These are phyloP conservation scores for Emericellopsis terricola DNA, from an alignment of 495 filamentous ascomycete species.

Conservation along the genomic window DNA sequence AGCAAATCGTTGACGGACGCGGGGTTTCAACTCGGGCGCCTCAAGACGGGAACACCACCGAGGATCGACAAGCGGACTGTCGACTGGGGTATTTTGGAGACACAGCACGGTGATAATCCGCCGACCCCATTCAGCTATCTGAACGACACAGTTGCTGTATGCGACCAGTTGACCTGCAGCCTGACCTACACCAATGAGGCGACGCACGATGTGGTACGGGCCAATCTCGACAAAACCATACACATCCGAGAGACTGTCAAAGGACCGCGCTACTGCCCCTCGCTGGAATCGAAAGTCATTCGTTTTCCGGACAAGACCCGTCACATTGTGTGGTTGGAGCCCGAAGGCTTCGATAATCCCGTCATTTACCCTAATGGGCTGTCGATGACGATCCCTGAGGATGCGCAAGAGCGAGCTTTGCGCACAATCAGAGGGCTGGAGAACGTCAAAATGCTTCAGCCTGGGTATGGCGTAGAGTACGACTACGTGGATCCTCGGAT, in stretches of 20 bases:
- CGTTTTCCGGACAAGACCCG: constrained; percentile 60
- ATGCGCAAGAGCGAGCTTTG: constrained; percentile 68
- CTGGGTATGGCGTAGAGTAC: constrained; percentile 96
- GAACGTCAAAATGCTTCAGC: constrained; percentile 82
- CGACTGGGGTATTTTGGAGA: constrained; percentile 50
- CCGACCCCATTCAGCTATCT: constrained; percentile 86
- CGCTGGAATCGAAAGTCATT: constrained; percentile 85
- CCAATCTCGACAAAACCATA: constrained; percentile 78
- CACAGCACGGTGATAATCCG: constrained; percentile 67
- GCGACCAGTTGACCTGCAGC: constrained; percentile 68
- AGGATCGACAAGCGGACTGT: constrained; percentile 71
- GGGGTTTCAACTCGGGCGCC: constrained; percentile 74
- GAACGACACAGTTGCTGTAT: constrained; percentile 54
- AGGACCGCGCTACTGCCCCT: constrained; percentile 89
- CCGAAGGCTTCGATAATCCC: constrained; percentile 82
- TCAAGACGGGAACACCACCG: constrained; percentile 94
- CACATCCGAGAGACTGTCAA: constrained; percentile 94
- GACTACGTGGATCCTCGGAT: constrained; percentile 93
- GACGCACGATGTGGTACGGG: constrained; percentile 69
- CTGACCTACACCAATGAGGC: constrained; percentile 68
- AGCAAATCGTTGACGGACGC: constrained; percentile 82
- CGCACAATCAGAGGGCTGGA: constrained; percentile 75
- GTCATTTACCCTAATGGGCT: constrained; percentile 94
- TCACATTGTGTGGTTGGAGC: constrained; percentile 91
- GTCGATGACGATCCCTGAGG: constrained; percentile 84